Percentiles rank a stretch among this genome's conserved stretches.
Conservation (phyloP, 2,329 filamentous ascomycete species). For the Beauveria varroae region DNA sequence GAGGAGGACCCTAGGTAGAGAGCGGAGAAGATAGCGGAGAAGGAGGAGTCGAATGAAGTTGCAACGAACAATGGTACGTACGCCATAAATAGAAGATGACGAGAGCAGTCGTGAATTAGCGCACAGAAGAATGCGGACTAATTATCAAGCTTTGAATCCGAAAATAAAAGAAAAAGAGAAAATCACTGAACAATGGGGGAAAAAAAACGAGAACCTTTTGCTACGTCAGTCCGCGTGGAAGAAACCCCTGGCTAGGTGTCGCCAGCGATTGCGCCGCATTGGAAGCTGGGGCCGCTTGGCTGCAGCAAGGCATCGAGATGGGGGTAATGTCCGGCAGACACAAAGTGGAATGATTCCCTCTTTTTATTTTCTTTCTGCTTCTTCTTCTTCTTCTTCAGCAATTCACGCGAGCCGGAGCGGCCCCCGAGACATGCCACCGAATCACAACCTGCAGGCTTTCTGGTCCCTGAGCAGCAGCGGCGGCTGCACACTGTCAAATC, state of each 20-base stretch:
- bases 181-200: too few relatives aligned
- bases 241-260: not conserved
- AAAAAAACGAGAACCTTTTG: not conserved
- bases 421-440: too few relatives aligned
- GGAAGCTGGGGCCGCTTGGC: not conserved
- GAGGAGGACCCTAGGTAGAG: not conserved
- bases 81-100: not conserved
- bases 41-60: not conserved
- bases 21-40: not conserved
- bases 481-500: too few relatives aligned
- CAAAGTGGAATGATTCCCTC: not conserved
- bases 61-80: too few relatives aligned
- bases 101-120: not conserved
- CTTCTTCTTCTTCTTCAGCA: not conserved
- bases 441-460: too few relatives aligned
- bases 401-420: too few relatives aligned
- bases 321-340: not conserved
- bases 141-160: too few relatives aligned
- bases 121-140: not conserved
- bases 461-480: too few relatives aligned
- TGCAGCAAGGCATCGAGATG: conserved; percentile 4
- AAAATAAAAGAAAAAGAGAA: too few relatives aligned
- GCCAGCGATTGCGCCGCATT: not conserved
- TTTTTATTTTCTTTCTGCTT: not conserved
- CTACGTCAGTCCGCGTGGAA: not conserved